A percentile compares a stretch with the other conserved stretches of the same genome.
phyloP scores from a whole-genome alignment of 2,329 filamentous ascomycete genomes.

The Penicillium concentricum region DNA sequence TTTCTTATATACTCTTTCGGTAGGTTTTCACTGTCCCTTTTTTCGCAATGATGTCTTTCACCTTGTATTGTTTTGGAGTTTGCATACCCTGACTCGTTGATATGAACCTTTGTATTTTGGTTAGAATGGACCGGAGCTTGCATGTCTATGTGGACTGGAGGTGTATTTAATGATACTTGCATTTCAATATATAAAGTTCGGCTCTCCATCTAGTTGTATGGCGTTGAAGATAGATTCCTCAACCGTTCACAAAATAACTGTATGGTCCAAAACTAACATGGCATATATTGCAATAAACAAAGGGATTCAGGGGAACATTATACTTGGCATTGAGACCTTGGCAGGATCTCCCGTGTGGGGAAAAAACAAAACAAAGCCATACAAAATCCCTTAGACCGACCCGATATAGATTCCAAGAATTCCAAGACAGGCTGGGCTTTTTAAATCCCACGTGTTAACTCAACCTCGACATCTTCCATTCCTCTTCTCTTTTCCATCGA shows the following conservation, averaged over 20 bases:
- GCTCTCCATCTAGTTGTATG: neutral
- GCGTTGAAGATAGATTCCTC: neutral
- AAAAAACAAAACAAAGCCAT: conserved; percentile 24
- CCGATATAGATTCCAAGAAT: neutral
- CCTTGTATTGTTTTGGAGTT: conserved; percentile 15
- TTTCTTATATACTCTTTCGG: neutral
- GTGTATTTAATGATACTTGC: conserved; percentile 11
- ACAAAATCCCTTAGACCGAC: neutral
- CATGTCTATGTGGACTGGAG: neutral
- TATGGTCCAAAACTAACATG: too few species aligned
- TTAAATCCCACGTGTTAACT: neutral
- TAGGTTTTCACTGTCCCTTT: conserved; percentile 8
- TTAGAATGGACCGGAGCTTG: conserved; percentile 18
- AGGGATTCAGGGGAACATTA: neutral
- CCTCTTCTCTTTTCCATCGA: neutral
- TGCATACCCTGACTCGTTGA: conserved; percentile 22
- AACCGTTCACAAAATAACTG: neutral
- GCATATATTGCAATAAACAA: neutral
- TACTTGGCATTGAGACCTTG: neutral
- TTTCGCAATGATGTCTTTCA: conserved; percentile 4
- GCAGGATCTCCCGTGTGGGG: conserved; percentile 12
- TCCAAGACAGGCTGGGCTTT: neutral
- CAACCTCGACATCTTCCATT: conserved; percentile 2
- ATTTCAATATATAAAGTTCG: neutral
- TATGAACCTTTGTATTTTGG: conserved; percentile 14